These are phyloP conservation scores for Kalmanozyma brasiliensis DNA, from an alignment of 1,284 basidiomycete species.

Conservation along the genomic window DNA sequence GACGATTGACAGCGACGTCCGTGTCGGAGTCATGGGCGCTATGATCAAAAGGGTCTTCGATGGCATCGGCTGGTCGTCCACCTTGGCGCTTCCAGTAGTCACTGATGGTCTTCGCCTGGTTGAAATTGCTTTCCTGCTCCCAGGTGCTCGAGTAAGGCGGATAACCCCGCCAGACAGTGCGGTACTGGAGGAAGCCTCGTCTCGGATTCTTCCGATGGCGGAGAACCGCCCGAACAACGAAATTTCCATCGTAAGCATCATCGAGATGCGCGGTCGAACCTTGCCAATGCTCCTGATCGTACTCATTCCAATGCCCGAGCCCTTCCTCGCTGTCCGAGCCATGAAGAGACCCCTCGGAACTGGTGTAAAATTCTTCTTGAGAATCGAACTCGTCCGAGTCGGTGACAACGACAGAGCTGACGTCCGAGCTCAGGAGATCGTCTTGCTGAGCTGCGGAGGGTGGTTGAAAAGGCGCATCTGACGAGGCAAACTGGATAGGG, in stretches of 20 bases:
- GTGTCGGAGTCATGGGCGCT: slow-evolving; percentile 36
- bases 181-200: slow-evolving; percentile 38
- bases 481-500: slow-evolving; percentile 13
- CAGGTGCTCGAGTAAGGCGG: slow-evolving; percentile 38
- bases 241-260: slow-evolving; percentile 32
- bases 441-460: background rate
- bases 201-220: slow-evolving; percentile 38
- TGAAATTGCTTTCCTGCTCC: slow-evolving; percentile 36
- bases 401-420: slow-evolving; percentile 20
- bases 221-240: slow-evolving; percentile 27
- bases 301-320: slow-evolving; percentile 27
- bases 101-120: slow-evolving; percentile 13
- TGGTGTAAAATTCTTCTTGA: slow-evolving; percentile 30
- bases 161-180: slow-evolving; percentile 37
- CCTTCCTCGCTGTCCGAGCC: slow-evolving; percentile 30
- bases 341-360: slow-evolving; percentile 45
- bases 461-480: slow-evolving; percentile 8
- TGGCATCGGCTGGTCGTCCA: slow-evolving; percentile 22
- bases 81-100: slow-evolving; percentile 45
- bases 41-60: slow-evolving; percentile 7
- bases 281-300: slow-evolving; percentile 39
- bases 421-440: slow-evolving; percentile 15
- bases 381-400: slow-evolving; percentile 19
- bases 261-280: slow-evolving; percentile 29
- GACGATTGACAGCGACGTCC: slow-evolving; percentile 24